Percentiles rank a stretch among this genome's conserved stretches.
Evolutionary conservation across 164 flowering plant genomes (phyloP).

Genomic region (Kalanchoe fedtschenkoi): DNA sequence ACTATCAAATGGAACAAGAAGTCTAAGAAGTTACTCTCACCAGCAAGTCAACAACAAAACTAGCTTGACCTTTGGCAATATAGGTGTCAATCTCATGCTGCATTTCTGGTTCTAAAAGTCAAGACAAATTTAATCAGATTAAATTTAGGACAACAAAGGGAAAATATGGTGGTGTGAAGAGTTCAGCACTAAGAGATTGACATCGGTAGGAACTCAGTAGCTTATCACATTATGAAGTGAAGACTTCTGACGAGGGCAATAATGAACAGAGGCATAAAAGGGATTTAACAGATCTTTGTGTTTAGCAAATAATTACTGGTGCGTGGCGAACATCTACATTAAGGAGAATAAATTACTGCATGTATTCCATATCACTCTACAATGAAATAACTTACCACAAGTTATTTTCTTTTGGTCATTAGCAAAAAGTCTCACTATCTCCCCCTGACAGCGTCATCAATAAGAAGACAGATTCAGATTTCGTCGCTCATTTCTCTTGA

Average conservation of each 20-base stretch:
- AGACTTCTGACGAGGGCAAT: background rate
- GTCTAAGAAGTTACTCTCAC: slow-evolving; percentile 30
- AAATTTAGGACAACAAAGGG: background rate
- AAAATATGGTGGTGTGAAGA: background rate
- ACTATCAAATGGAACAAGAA: background rate
- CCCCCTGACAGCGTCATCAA: slow-evolving; percentile 52
- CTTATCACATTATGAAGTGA: background rate
- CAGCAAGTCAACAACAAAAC: slow-evolving; percentile 53
- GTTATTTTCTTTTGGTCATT: slow-evolving; percentile 81
- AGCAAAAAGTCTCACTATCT: slow-evolving; percentile 72
- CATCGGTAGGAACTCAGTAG: background rate
- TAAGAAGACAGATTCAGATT: background rate
- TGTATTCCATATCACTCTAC: background rate
- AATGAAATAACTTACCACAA: slow-evolving; percentile 54
- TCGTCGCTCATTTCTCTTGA: background rate
- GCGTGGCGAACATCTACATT: no score
- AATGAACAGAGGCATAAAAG: background rate
- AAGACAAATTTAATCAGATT: slow-evolving; percentile 7
- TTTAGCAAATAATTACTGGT: no score
- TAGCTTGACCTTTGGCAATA: slow-evolving; percentile 58
- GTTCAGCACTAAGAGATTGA: background rate
- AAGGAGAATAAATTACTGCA: background rate
- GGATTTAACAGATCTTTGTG: no score
- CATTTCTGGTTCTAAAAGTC: slow-evolving; percentile 71
- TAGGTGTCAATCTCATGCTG: slow-evolving; percentile 61